Conservation (phyloP, 345 rosid genomes). For the Salix udensis region DNA sequence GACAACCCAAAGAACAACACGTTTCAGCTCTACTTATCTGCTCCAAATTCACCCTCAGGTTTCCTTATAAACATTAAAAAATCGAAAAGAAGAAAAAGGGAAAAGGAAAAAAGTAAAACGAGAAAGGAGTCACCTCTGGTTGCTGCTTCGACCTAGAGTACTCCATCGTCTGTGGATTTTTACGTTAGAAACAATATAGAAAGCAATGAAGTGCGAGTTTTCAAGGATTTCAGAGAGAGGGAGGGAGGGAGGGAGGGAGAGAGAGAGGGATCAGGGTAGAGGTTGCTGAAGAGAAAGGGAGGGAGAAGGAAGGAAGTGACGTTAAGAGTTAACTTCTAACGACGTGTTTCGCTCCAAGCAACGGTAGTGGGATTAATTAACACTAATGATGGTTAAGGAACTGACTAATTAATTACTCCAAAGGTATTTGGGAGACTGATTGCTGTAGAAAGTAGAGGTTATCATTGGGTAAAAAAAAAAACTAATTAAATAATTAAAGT, state of each 20-base stretch:
- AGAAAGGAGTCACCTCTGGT: conserved; percentile 36
- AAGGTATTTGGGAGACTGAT: neutral
- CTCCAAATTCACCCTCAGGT: conserved; percentile 31
- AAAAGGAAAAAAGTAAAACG: neutral
- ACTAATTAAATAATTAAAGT: neutral
- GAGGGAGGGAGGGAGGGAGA: neutral
- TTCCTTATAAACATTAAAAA: neutral
- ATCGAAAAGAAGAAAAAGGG: neutral
- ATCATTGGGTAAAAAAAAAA: neutral
- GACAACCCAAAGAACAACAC: conserved; percentile 72
- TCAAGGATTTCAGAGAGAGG: neutral
- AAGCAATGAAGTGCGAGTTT: neutral
- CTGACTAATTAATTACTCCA: neutral
- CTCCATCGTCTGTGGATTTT: conserved; percentile 32
- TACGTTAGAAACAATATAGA: neutral
- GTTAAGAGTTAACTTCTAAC: neutral
- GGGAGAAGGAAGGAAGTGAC: neutral
- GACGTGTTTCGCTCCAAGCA: neutral
- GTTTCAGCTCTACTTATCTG: conserved; percentile 50
- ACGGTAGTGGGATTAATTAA: neutral
- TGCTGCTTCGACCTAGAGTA: conserved; percentile 29
- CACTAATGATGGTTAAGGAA: neutral
- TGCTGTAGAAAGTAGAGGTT: neutral
- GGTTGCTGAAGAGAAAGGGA: neutral
- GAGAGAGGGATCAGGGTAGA: neutral